Evolutionary conservation across 2,329 filamentous ascomycete genomes (phyloP), one percentile per base, ranked within the genome.

Genomic region (Sporothrix pallida): DNA sequence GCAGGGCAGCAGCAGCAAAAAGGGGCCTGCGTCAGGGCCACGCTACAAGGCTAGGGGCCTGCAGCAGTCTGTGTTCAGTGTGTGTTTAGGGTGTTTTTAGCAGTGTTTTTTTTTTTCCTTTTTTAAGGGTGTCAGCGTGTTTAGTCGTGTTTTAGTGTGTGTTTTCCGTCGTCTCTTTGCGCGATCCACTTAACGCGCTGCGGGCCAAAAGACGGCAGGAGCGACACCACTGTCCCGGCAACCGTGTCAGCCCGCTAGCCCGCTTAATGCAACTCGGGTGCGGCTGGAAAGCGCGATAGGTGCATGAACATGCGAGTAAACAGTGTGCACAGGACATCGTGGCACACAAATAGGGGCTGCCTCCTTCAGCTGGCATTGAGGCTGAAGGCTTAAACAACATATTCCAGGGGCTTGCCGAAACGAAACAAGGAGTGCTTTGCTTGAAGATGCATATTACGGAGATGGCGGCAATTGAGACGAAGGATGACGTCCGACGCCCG

Each of bases 141-240:
- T 37, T 58, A 42, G 60, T 20, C 13, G 56, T 63, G 20, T 26
- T 62, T 71, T 20, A 31, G 68, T 20, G 70, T 26, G 70, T 72
- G 60, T n/a, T 56, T 44, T 54, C 23, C 48, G 46, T 37, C 8
- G 58, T 13, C 63, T 50, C 31, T 48, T 42, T 67, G 60, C 42
- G 63, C 54, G 65, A 73, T 69, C 71, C 71, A 73, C 71, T 73
- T 62, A 69, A 67, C 63, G 63, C 63, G 63, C 23, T 52, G 63
- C 20, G 13, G 20, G n/a, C 44, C 44, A 37, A 31, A 69, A 23
- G 52, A 60, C 63, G 71, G 60, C 71, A 72, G 48, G 50, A 54
- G 56, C 48, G 31, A 73, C 71, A n/a, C 63, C 26, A 70, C 23
- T 70, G 71, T 73, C 71, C 71, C 52, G 63, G 71, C 71, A 73